phyloP scores from a whole-genome alignment of 257 asterid species.

The Nicotiana tabacum region DNA sequence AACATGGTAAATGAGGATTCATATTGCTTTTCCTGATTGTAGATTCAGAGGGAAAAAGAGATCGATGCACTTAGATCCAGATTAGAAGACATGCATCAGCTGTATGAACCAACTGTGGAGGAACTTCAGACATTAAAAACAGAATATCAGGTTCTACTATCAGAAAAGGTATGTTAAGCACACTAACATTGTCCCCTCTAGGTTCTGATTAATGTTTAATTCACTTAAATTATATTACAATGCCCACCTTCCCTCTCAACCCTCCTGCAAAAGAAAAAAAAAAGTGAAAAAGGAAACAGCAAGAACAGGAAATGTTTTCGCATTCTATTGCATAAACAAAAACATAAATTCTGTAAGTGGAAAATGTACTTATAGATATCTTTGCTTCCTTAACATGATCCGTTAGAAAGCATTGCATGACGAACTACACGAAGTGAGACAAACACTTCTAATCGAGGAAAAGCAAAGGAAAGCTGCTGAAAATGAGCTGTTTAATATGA shows the following conservation, averaged over 20 bases:
- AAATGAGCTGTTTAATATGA: constrained; percentile 51
- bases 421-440: constrained; percentile 49
- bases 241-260: neutral
- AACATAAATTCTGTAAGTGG: constrained; percentile 12
- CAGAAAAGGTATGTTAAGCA: constrained; percentile 54
- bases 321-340: neutral
- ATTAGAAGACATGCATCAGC: constrained; percentile 52
- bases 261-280: neutral
- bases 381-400: constrained; percentile 7
- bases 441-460: constrained; percentile 60
- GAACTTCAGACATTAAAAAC: constrained; percentile 46
- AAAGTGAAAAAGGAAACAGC: neutral
- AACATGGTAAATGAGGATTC: neutral
- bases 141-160: constrained; percentile 44
- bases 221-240: neutral
- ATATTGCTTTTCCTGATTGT: constrained; percentile 7
- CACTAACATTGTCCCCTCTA: neutral
- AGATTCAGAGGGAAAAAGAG: constrained; percentile 49
- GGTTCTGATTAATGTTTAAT: neutral
- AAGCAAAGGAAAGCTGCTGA: constrained; percentile 68
- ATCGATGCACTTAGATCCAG: constrained; percentile 40
- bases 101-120: constrained; percentile 43
- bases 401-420: constrained; percentile 43
- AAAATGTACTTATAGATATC: constrained; percentile 6
- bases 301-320: neutral